A percentile compares a stretch with the other conserved stretches of the same genome.
phyloP scores from a whole-genome alignment of 192 early-diverging fungal species.

The Jimgerdemannia flammicorona region DNA sequence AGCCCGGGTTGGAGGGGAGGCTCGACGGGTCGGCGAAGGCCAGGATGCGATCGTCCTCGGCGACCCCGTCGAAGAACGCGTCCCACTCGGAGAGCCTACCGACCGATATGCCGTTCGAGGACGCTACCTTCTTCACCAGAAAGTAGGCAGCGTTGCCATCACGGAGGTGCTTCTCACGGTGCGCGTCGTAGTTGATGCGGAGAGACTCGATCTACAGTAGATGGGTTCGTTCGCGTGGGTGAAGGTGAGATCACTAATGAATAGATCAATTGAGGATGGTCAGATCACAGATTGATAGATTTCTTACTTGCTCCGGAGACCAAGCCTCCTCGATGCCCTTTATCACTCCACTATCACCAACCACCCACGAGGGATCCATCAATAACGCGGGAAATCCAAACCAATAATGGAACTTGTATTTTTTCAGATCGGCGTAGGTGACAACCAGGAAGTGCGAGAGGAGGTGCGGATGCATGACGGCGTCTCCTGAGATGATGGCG shows the following conservation, averaged over 20 bases:
- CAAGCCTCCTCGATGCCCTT: slow-evolving; percentile 22
- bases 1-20: slow-evolving; percentile 73
- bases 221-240: not conserved
- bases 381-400: slow-evolving; percentile 89
- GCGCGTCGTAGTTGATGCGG: slow-evolving; percentile 6
- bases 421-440: slow-evolving; percentile 96
- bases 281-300: not conserved
- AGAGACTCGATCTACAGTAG: slow-evolving; percentile 7
- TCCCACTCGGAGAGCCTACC: slow-evolving; percentile 55
- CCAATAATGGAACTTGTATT: slow-evolving; percentile 94
- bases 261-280: not conserved
- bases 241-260: too few relatives aligned
- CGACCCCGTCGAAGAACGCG: slow-evolving; percentile 36
- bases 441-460: slow-evolving; percentile 75
- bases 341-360: slow-evolving; percentile 19
- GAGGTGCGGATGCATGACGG: slow-evolving; percentile 54
- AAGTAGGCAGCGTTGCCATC: slow-evolving; percentile 34
- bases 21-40: slow-evolving; percentile 89
- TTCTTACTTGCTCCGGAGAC: not conserved
- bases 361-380: slow-evolving; percentile 54
- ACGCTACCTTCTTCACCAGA: slow-evolving; percentile 14
- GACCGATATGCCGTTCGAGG: slow-evolving; percentile 20
- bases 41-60: slow-evolving; percentile 45
- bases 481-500: slow-evolving; percentile 64
- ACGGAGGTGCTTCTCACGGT: slow-evolving; percentile 8